phyloP scores from a whole-genome alignment of 2,329 filamentous ascomycete genomes.

The Geosmithia putterillii region DNA sequence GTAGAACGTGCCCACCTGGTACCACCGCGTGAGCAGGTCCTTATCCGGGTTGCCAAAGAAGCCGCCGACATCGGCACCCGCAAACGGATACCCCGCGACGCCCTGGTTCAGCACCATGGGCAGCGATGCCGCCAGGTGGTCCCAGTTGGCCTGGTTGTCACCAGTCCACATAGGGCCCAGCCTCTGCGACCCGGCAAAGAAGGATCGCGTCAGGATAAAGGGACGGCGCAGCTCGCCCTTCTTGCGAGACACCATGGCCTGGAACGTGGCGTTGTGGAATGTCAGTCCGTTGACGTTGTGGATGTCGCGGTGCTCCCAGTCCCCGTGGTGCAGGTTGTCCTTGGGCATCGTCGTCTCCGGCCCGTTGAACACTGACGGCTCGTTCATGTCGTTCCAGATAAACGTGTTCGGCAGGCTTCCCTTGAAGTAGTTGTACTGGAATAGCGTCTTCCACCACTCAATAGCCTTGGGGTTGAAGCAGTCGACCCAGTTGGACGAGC shows the following conservation, averaged over 20 bases:
- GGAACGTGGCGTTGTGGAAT: slow-evolving; percentile 85
- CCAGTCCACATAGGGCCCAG: slow-evolving; percentile 97
- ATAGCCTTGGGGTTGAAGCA: slow-evolving; percentile 87
- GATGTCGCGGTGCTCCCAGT: slow-evolving; percentile 94
- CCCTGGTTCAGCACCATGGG: slow-evolving; percentile 92
- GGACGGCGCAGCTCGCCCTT: slow-evolving; percentile 76
- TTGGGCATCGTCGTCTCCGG: slow-evolving; percentile 98
- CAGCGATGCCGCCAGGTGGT: slow-evolving; percentile 75
- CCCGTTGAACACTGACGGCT: slow-evolving; percentile 96
- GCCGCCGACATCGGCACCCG: slow-evolving; percentile 89
- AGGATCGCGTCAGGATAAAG: slow-evolving; percentile 86
- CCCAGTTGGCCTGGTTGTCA: slow-evolving; percentile 91
- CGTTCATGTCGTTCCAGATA: slow-evolving; percentile 99
- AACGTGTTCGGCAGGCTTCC: slow-evolving; percentile 79
- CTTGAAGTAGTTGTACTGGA: slow-evolving; percentile 80
- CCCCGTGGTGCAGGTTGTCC: slow-evolving; percentile 82
- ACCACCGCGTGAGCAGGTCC: slow-evolving; percentile 88
- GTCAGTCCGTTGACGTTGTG: slow-evolving; percentile 96
- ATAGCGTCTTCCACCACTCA: slow-evolving; percentile 83
- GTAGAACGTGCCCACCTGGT: slow-evolving; percentile 92
- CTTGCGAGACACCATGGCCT: slow-evolving; percentile 73
- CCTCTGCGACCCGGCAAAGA: slow-evolving; percentile 83
- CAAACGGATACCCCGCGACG: slow-evolving; percentile 86
- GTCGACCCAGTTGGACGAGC: slow-evolving; percentile 92
- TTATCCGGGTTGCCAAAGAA: slow-evolving; percentile 97